These are phyloP conservation scores for Colletotrichum sp. DNA, from an alignment of 2,329 filamentous ascomycete species.

Conservation along the genomic window DNA sequence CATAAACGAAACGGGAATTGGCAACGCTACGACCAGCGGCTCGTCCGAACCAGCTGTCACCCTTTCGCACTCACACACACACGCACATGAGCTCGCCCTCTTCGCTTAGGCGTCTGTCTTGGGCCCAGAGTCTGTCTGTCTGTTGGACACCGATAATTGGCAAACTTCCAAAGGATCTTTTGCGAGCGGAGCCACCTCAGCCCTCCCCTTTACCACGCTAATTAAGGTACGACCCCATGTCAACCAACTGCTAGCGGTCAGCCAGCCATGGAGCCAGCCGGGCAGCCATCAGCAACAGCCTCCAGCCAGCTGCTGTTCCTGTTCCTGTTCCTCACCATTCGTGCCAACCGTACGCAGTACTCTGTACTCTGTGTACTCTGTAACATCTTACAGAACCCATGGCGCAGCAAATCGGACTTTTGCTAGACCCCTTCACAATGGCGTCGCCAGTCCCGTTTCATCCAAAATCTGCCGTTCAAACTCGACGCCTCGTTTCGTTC, in stretches of 20 bases:
- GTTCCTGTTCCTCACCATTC: neutral
- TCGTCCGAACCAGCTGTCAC: slow-evolving; percentile 7
- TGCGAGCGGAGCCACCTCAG: neutral
- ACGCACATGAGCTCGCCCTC: neutral
- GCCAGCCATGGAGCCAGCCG: neutral
- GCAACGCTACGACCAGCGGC: neutral
- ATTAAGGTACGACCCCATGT: neutral
- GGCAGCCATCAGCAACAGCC: neutral
- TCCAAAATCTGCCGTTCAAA: neutral
- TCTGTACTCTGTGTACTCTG: no score
- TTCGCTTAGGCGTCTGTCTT: neutral
- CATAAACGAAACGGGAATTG: neutral
- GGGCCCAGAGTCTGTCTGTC: neutral
- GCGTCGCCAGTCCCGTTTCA: neutral
- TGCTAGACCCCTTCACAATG: neutral
- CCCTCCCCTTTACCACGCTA: slow-evolving; percentile 4
- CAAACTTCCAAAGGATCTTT: slow-evolving; percentile 14
- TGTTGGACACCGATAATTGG: slow-evolving; percentile 7
- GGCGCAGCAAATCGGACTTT: neutral
- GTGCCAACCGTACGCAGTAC: neutral
- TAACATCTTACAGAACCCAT: neutral
- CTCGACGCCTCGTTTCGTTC: neutral
- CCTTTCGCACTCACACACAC: neutral
- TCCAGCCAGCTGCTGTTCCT: neutral
- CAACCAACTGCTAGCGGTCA: neutral